Evolutionary conservation across 176 grass and related monocot species (phyloP).

Genomic region (maize (Zea mays)): DNA sequence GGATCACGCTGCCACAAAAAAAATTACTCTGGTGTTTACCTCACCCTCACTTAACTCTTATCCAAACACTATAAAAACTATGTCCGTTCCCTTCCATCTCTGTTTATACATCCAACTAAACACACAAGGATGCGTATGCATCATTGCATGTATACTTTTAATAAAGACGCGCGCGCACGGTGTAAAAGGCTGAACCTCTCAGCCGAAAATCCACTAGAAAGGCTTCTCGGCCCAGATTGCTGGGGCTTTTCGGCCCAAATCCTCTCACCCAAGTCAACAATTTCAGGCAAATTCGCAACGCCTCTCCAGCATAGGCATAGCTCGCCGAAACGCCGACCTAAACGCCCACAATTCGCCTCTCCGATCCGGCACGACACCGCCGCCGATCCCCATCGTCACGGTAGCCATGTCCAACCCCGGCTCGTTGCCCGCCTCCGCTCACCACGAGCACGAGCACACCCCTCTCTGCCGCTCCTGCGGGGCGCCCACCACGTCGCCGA

Average conservation of each 20-base stretch:
- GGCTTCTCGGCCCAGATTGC: not conserved
- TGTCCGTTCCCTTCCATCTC: no score
- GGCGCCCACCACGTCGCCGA: constrained; percentile 41
- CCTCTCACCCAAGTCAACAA: not conserved
- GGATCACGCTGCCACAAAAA: no score
- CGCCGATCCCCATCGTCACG: not conserved
- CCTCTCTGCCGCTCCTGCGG: constrained; percentile 53
- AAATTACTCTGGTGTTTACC: no score
- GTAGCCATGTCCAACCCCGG: constrained; percentile 60
- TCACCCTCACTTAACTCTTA: no score
- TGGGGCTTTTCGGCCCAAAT: not conserved
- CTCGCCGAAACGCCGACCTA: constrained; percentile 18
- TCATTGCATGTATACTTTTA: no score
- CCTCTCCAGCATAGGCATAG: not conserved
- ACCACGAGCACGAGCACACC: constrained; percentile 29
- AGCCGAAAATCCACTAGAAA: not conserved
- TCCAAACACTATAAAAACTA: no score
- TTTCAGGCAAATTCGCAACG: not conserved
- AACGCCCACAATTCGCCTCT: not conserved
- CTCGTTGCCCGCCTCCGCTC: constrained; percentile 21
- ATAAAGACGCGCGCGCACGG: no score
- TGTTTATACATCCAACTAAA: no score
- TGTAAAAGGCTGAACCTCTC: not conserved
- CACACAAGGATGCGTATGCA: no score
- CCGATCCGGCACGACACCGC: constrained; percentile 28